phyloP scores from a whole-genome alignment of 805 yeast species.

The Pichia phayaonensis region DNA sequence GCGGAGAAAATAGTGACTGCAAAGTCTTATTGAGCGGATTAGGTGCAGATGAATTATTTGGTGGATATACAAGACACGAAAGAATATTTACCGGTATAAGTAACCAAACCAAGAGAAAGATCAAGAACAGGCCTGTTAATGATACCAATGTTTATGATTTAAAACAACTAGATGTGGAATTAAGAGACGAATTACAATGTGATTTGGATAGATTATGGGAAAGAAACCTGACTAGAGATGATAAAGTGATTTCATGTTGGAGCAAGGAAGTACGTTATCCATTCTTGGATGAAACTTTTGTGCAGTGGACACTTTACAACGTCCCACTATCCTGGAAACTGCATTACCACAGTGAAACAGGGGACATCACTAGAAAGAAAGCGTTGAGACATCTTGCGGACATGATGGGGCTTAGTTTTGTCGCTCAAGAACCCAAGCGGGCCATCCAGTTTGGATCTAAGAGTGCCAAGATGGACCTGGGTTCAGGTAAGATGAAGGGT shows the following conservation, averaged over 20 bases:
- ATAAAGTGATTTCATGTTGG: constrained; percentile 76
- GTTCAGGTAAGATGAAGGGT: constrained; percentile 70
- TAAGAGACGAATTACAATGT: constrained; percentile 52
- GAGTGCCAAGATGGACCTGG: constrained; percentile 86
- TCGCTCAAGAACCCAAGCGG: constrained; percentile 71
- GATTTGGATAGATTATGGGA: constrained; percentile 71
- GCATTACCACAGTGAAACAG: constrained; percentile 29
- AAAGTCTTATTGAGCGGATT: constrained; percentile 82
- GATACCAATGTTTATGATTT: constrained; percentile 14
- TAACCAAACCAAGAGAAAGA: constrained; percentile 16
- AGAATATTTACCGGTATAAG: constrained; percentile 34
- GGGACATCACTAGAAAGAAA: constrained; percentile 38
- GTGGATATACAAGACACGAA: constrained; percentile 88
- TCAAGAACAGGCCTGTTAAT: constrained; percentile 16
- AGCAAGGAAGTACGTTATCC: constrained; percentile 91
- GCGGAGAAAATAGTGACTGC: constrained; percentile 35
- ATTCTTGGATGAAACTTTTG: constrained; percentile 58
- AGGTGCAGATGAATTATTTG: constrained; percentile 96
- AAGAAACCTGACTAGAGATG: constrained; percentile 86
- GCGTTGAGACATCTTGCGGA: constrained; percentile 58
- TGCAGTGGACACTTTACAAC: constrained; percentile 31
- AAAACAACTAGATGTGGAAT: constrained; percentile 27
- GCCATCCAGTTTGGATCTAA: constrained; percentile 97
- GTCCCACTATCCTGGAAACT: constrained; percentile 44
- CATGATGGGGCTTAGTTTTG: constrained; percentile 35